Evolutionary conservation across 805 yeast genomes (phyloP).

Genomic region (Suhomyces vadensis): DNA sequence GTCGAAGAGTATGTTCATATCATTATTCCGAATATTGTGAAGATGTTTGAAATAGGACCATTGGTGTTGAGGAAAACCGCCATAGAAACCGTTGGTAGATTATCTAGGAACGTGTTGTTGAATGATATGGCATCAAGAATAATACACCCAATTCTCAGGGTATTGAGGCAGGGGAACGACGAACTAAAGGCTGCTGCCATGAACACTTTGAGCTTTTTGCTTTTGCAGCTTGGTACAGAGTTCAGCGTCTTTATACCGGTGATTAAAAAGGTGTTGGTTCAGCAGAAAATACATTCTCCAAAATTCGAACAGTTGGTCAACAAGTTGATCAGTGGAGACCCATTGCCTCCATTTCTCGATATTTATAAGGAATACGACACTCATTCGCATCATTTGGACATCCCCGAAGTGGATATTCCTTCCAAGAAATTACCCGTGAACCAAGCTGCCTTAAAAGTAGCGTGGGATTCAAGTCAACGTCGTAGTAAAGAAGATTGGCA

Average conservation of each 20-base stretch:
- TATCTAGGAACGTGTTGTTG: conserved; percentile 69
- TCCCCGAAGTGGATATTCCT: conserved; percentile 64
- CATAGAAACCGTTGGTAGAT: conserved; percentile 77
- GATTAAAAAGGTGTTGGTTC: conserved; percentile 64
- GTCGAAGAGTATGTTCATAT: conserved; percentile 87
- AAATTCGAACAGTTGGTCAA: conserved; percentile 80
- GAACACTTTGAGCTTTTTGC: conserved; percentile 75
- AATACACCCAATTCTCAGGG: conserved; percentile 80
- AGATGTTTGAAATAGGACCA: conserved; percentile 73
- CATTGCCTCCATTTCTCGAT: conserved; percentile 74
- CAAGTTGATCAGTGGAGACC: conserved; percentile 78
- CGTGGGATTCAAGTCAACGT: conserved; percentile 91
- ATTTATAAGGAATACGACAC: conserved; percentile 62
- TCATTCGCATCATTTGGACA: conserved; percentile 44
- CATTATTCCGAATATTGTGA: conserved; percentile 81
- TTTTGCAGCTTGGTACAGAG: conserved; percentile 80
- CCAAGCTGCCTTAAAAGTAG: conserved; percentile 64
- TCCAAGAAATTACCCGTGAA: conserved; percentile 73
- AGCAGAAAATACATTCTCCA: conserved; percentile 65
- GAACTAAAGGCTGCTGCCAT: conserved; percentile 67
- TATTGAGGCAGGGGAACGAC: conserved; percentile 52
- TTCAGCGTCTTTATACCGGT: conserved; percentile 85
- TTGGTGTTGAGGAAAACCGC: conserved; percentile 67
- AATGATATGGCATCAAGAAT: conserved; percentile 90
- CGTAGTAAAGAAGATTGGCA: conserved; percentile 96